A percentile compares a stretch with the other conserved stretches of the same genome.
These are phyloP conservation scores for Sporothrix pallida DNA, from an alignment of 2,329 filamentous ascomycete genomes.

Conservation along the genomic window DNA sequence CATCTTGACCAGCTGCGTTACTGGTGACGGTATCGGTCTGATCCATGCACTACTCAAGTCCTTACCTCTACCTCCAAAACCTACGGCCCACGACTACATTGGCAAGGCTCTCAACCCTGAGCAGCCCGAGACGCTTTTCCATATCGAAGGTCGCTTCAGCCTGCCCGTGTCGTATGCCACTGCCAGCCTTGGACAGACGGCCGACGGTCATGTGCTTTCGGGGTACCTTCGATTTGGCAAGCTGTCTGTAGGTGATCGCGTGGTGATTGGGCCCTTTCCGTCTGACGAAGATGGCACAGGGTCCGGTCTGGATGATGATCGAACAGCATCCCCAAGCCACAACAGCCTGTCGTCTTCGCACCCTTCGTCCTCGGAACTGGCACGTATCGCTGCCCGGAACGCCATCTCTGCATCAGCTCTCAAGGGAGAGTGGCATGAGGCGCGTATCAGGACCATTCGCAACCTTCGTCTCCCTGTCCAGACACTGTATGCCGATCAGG, in stretches of 20 bases:
- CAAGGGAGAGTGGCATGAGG: constrained; percentile 77
- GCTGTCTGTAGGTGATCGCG: constrained; percentile 76
- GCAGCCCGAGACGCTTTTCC: constrained; percentile 72
- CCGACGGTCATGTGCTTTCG: constrained; percentile 75
- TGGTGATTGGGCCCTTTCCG: constrained; percentile 80
- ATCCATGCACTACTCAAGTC: constrained; percentile 80
- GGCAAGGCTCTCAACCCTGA: constrained; percentile 63
- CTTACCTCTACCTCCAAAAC: constrained; percentile 70
- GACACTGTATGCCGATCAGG: constrained; percentile 77
- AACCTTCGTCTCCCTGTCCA: constrained; percentile 85
- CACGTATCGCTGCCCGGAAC: constrained; percentile 59
- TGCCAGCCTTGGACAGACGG: constrained; percentile 49
- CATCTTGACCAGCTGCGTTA: constrained; percentile 83
- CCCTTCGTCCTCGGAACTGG: constrained; percentile 59
- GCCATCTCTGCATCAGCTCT: constrained; percentile 57
- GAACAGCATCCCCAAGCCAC: constrained; percentile 54
- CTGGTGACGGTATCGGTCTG: constrained; percentile 79
- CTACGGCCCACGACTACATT: constrained; percentile 61
- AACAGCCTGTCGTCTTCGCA: constrained; percentile 60
- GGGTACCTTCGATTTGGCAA: constrained; percentile 82
- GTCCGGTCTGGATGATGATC: constrained; percentile 55
- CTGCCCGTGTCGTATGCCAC: constrained; percentile 67
- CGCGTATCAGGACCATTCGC: constrained; percentile 82
- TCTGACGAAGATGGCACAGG: constrained; percentile 56
- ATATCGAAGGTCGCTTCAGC: constrained; percentile 89